phyloP scores from a whole-genome alignment of 2,329 filamentous ascomycete genomes.

The Lasiodiplodia gonubiensis region DNA sequence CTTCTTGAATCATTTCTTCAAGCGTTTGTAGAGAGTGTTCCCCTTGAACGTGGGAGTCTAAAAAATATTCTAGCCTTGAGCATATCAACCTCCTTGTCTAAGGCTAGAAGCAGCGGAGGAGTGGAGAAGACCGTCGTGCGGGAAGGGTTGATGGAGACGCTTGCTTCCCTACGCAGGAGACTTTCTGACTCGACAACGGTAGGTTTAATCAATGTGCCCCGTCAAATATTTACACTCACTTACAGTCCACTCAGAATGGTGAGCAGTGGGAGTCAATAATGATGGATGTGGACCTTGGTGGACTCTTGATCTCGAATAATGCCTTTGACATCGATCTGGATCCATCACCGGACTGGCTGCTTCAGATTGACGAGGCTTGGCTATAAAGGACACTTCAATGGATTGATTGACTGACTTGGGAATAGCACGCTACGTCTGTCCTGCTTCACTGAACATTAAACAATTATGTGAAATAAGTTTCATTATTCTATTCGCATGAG shows the following conservation, averaged over 20 bases:
- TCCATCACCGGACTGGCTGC: not conserved
- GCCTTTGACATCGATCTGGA: not conserved
- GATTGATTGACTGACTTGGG: not conserved
- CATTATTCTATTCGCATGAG: too few relatives aligned
- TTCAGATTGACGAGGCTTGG: not conserved
- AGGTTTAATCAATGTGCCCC: not conserved
- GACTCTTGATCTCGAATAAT: not conserved
- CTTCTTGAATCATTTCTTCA: not conserved
- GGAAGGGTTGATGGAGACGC: not conserved
- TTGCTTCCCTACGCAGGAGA: not conserved
- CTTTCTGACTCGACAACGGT: not conserved
- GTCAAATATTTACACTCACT: not conserved
- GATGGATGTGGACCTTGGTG: too few relatives aligned
- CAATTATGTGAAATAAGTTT: too few relatives aligned
- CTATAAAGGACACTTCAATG: not conserved
- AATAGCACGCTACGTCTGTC: too few relatives aligned
- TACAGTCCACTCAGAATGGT: too few relatives aligned
- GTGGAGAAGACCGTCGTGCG: not conserved
- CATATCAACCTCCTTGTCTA: not conserved
- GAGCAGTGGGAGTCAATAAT: too few relatives aligned
- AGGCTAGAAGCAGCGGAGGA: not conserved
- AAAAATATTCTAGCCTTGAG: conserved; percentile 6
- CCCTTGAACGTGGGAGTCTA: not conserved
- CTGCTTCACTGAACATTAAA: too few relatives aligned
- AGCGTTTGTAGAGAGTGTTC: not conserved